Evolutionary conservation across 495 filamentous ascomycete genomes (phyloP).

Genomic region (Pseudomonodictys pantanalensis): DNA sequence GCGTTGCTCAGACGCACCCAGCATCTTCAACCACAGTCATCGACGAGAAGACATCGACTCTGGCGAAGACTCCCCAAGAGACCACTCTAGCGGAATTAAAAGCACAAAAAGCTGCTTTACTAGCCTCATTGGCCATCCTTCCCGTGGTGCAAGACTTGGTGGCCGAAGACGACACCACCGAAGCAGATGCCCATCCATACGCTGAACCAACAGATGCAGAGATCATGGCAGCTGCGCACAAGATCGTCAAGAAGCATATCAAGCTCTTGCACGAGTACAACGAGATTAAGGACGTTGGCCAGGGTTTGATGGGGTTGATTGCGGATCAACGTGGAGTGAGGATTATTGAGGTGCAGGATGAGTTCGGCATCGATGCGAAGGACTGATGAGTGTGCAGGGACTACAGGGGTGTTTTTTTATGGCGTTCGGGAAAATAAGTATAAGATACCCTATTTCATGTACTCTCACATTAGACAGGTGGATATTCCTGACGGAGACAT

Average conservation of each 20-base stretch:
- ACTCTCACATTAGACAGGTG: too few relatives aligned
- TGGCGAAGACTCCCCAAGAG: constrained; percentile 11
- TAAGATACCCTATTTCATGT: constrained; percentile 3
- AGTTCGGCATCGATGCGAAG: constrained; percentile 43
- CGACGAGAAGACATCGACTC: constrained; percentile 1
- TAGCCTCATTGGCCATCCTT: constrained; percentile 21
- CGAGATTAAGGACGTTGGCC: constrained; percentile 71
- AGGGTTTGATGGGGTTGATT: constrained; percentile 69
- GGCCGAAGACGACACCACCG: neutral
- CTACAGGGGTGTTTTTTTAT: neutral
- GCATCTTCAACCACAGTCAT: neutral
- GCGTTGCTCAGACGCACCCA: neutral
- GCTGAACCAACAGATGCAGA: constrained; percentile 27
- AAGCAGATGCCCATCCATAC: constrained; percentile 7
- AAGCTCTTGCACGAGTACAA: constrained; percentile 71
- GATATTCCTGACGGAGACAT: too few relatives aligned
- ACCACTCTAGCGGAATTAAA: constrained; percentile 15
- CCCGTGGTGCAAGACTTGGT: constrained; percentile 15
- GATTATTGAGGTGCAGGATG: constrained; percentile 61
- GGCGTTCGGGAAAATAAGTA: neutral
- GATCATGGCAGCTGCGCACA: constrained; percentile 35
- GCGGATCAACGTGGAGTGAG: constrained; percentile 66
- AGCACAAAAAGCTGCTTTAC: constrained; percentile 17
- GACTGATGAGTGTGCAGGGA: constrained; percentile 31
- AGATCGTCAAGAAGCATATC: constrained; percentile 64